Conservation (phyloP, 1,284 basidiomycete genomes). For the Apiotrichum porosum region DNA sequence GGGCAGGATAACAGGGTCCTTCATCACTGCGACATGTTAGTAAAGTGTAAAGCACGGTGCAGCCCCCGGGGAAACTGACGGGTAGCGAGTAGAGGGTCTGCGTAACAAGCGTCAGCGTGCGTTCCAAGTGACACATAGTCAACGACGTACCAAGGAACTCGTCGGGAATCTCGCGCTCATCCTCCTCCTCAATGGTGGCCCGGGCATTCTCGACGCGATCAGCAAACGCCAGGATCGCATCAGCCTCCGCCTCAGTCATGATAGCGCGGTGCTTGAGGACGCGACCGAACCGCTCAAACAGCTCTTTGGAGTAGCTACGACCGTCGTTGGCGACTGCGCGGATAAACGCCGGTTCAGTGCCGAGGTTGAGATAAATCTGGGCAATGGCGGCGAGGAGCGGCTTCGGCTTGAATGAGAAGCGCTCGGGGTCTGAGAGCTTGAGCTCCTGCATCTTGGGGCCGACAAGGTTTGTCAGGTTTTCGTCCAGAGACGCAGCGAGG, state of each 20-base stretch:
- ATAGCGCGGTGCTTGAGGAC: conserved; percentile 65
- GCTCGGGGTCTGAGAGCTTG: conserved; percentile 79
- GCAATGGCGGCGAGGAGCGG: conserved; percentile 79
- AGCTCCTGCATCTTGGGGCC: conserved; percentile 72
- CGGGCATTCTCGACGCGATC: conserved; percentile 79
- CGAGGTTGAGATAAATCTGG: conserved; percentile 86
- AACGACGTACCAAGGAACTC: conserved; percentile 80
- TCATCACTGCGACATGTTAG: conserved; percentile 68
- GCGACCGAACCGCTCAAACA: conserved; percentile 75
- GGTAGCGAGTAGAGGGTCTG: conserved; percentile 34
- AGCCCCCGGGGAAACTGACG: no score
- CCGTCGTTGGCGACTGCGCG: conserved; percentile 87
- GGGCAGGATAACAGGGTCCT: conserved; percentile 87
- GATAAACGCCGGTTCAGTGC: conserved; percentile 74
- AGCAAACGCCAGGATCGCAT: conserved; percentile 67
- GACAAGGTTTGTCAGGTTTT: conserved; percentile 84
- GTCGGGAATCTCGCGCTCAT: conserved; percentile 93
- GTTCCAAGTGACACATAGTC: conserved; percentile 92
- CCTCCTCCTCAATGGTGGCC: conserved; percentile 67
- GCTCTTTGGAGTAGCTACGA: conserved; percentile 76
- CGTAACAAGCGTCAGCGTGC: conserved; percentile 32
- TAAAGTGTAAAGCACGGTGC: neutral
- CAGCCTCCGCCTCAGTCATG: conserved; percentile 77
- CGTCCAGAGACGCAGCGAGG: conserved; percentile 81
- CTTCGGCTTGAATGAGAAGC: conserved; percentile 84